phyloP scores from a whole-genome alignment of 306 rosid genomes.

The Biancaea sappan region DNA sequence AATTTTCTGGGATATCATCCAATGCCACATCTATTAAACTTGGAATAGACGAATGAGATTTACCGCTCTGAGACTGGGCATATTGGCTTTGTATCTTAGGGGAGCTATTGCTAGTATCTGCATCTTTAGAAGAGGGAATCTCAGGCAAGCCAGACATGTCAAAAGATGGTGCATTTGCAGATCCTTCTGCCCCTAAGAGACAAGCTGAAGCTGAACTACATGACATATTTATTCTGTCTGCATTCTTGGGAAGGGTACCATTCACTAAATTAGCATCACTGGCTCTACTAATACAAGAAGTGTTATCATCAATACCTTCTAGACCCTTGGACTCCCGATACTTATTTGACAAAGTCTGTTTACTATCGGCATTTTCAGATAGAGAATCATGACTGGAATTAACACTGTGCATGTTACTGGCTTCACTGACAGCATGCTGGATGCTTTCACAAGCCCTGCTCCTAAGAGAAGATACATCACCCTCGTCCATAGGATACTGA shows the following conservation, averaged over 20 bases:
- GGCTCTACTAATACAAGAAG: slow-evolving; percentile 60
- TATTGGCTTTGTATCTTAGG: slow-evolving; percentile 37
- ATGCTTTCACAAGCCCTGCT: slow-evolving; percentile 51
- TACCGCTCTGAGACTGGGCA: slow-evolving; percentile 13
- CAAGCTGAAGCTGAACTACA: slow-evolving; percentile 59
- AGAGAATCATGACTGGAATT: slow-evolving; percentile 63
- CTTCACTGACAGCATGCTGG: slow-evolving; percentile 55
- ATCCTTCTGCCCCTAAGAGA: slow-evolving; percentile 50
- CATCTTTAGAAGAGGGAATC: slow-evolving; percentile 51
- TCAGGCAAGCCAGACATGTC: slow-evolving; percentile 45
- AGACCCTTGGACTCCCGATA: slow-evolving; percentile 46
- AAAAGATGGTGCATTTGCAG: slow-evolving; percentile 43
- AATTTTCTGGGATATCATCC: slow-evolving; percentile 17
- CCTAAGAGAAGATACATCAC: slow-evolving; percentile 52
- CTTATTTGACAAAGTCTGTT: slow-evolving; percentile 38
- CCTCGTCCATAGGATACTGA: slow-evolving; percentile 54
- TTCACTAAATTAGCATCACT: slow-evolving; percentile 48
- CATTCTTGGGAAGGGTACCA: slow-evolving; percentile 42
- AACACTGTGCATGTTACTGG: slow-evolving; percentile 50
- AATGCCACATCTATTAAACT: slow-evolving; percentile 1
- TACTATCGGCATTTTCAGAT: slow-evolving; percentile 75
- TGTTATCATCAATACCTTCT: slow-evolving; percentile 63
- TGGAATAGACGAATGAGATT: neutral
- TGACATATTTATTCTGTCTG: slow-evolving; percentile 44
- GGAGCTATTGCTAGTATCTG: slow-evolving; percentile 36